Conservation (phyloP, 345 rosid genomes). For the Limnanthes douglasii region DNA sequence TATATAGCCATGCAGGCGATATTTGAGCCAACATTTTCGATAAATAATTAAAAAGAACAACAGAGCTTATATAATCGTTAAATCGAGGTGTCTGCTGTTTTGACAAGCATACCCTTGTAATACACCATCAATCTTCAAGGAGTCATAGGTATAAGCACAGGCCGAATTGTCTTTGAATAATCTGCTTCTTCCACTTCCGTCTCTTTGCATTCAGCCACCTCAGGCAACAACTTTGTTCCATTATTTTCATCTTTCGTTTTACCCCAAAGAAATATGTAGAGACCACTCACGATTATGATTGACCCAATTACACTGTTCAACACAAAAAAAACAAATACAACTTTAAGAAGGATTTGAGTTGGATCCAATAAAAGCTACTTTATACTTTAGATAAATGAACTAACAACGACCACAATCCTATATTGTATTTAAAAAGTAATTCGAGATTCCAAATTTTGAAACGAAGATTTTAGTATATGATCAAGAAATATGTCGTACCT, state of each 20-base stretch:
- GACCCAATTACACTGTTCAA: conserved; percentile 15
- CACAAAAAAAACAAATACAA: neutral
- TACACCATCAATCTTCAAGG: too few relatives aligned
- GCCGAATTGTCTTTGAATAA: conserved; percentile 5
- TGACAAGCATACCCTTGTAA: too few relatives aligned
- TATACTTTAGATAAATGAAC: too few relatives aligned
- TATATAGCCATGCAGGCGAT: too few relatives aligned
- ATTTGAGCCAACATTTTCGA: too few relatives aligned
- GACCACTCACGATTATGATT: conserved; percentile 12
- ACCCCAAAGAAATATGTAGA: conserved; percentile 17
- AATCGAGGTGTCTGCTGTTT: too few relatives aligned
- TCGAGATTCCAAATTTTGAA: neutral
- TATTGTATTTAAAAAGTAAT: neutral
- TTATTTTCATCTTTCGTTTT: conserved; percentile 9
- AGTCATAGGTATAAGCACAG: conserved; percentile 17
- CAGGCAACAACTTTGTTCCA: conserved; percentile 3
- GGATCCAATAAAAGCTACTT: neutral
- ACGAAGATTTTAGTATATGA: neutral
- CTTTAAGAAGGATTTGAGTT: neutral
- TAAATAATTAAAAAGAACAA: too few relatives aligned
- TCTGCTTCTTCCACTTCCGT: conserved; percentile 12
- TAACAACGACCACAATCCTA: neutral
- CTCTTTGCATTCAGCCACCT: conserved; percentile 4
- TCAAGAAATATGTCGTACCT: conserved; percentile 5
- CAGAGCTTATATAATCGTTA: too few relatives aligned